A percentile compares a stretch with the other conserved stretches of the same genome.
phyloP scores from a whole-genome alignment of 352 stramenopile species.

The Phytophthora meadii region DNA sequence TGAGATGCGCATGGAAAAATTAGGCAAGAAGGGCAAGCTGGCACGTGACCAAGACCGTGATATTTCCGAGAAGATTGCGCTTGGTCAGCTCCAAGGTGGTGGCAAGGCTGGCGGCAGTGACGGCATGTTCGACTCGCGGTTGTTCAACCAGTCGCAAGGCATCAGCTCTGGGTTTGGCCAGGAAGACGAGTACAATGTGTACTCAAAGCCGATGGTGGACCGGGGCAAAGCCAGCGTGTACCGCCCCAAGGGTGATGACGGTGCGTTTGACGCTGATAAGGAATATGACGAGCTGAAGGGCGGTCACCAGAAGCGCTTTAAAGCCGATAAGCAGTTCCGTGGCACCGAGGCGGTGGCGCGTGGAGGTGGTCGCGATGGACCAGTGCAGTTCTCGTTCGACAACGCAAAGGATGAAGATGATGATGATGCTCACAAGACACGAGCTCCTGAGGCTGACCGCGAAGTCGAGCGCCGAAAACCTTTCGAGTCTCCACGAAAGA shows the following conservation, averaged over 20 bases:
- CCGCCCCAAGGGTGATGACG: slow-evolving; percentile 89
- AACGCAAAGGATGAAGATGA: slow-evolving; percentile 52
- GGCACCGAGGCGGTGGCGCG: slow-evolving; percentile 74
- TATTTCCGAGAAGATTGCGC: slow-evolving; percentile 99
- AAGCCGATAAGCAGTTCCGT: slow-evolving; percentile 90
- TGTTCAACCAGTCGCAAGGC: slow-evolving; percentile 99
- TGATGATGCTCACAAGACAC: slow-evolving; percentile 25
- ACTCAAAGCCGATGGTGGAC: slow-evolving; percentile 97
- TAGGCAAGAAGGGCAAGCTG: slow-evolving; percentile 90
- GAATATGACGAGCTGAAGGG: slow-evolving; percentile 94
- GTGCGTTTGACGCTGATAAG: slow-evolving; percentile 84
- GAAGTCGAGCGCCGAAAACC: slow-evolving; percentile 20
- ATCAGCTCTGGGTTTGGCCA: slow-evolving; percentile 95
- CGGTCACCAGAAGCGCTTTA: slow-evolving; percentile 83
- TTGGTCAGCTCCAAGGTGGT: slow-evolving; percentile 94
- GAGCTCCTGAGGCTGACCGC: slow-evolving; percentile 13
- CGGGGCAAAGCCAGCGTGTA: slow-evolving; percentile 91
- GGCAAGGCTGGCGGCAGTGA: slow-evolving; percentile 79
- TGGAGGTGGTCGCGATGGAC: slow-evolving; percentile 58
- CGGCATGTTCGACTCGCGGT: slow-evolving; percentile 95
- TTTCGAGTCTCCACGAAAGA: slow-evolving; percentile 11
- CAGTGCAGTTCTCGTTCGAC: slow-evolving; percentile 90
- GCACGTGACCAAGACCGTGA: slow-evolving; percentile 96
- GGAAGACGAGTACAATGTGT: slow-evolving; percentile 99
- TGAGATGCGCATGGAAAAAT: slow-evolving; percentile 95